Percentiles rank a stretch among this genome's conserved stretches.
Evolutionary conservation across 768 basidiomycete genomes (phyloP).

Genomic region (Mycena olivaceomarginata): DNA sequence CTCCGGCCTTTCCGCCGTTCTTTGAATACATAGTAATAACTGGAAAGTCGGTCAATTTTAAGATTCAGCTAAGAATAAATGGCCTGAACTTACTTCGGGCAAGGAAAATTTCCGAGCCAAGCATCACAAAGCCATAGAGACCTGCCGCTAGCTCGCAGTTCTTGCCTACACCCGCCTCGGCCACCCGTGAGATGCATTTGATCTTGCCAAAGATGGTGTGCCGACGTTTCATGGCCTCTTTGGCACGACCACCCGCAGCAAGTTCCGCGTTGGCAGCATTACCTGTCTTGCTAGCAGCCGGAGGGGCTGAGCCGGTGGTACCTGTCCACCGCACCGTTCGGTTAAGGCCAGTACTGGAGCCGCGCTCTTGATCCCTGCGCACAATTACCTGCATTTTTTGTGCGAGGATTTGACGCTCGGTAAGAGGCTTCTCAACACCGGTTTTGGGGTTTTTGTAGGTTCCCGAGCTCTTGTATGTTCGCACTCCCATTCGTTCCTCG

Average conservation of each 20-base stretch:
- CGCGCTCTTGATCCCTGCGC: not conserved
- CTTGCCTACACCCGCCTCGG: too few species aligned
- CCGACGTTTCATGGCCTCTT: conserved; percentile 10
- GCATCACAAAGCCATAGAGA: too few species aligned
- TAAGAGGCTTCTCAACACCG: not conserved
- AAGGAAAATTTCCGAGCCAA: too few species aligned
- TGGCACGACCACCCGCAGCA: not conserved
- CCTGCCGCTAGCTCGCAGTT: too few species aligned
- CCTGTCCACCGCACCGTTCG: not conserved
- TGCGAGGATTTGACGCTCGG: conserved; percentile 4
- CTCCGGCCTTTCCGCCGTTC: too few species aligned
- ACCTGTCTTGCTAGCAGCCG: not conserved
- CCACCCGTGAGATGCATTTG: not conserved
- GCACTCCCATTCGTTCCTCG: conserved; percentile 20
- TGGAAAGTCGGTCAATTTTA: too few species aligned
- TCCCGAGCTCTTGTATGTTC: not conserved
- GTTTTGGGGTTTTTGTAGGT: conserved; percentile 19
- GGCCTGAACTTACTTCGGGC: too few species aligned
- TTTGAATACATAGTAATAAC: too few species aligned
- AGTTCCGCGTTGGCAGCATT: conserved; percentile 26
- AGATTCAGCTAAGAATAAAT: too few species aligned
- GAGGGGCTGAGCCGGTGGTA: not conserved
- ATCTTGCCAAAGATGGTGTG: conserved; percentile 6
- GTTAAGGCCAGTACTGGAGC: not conserved
- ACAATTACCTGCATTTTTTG: not conserved